Conservation (phyloP, 768 basidiomycete species). For the Tricholoma sp. region DNA sequence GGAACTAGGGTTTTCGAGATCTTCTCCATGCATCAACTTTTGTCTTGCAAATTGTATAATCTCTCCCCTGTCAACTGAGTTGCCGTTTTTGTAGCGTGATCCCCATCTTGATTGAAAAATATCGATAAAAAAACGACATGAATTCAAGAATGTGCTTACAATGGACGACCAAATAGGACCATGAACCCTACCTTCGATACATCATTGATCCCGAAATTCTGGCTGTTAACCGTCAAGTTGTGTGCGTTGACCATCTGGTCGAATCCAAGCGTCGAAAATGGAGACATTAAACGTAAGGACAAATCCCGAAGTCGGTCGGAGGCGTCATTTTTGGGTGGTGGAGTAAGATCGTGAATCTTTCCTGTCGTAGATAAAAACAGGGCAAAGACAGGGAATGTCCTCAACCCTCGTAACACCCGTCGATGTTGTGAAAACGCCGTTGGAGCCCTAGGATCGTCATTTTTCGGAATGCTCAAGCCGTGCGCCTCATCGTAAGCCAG, state of each 20-base stretch:
- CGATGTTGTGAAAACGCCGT: too few relatives aligned
- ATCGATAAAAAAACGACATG: too few relatives aligned
- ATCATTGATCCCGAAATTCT: too few relatives aligned
- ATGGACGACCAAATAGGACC: neutral
- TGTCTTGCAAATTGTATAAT: neutral
- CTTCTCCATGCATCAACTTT: neutral
- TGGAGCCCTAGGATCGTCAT: neutral
- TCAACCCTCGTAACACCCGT: too few relatives aligned
- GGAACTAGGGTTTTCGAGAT: too few relatives aligned
- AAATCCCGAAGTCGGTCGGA: neutral
- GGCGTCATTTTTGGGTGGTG: neutral
- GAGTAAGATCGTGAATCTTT: neutral
- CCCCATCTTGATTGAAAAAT: neutral
- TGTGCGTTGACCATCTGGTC: neutral
- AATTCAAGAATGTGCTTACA: neutral
- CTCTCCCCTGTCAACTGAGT: neutral
- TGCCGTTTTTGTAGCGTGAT: neutral
- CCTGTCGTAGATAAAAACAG: neutral
- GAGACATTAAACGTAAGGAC: neutral
- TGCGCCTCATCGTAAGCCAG: neutral
- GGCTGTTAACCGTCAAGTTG: too few relatives aligned
- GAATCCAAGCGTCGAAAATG: neutral
- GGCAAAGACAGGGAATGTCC: neutral
- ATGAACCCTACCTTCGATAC: neutral
- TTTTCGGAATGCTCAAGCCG: neutral